Evolutionary conservation across 371 early-diverging fungal genomes (phyloP), one percentile per base, ranked within the genome.

Genomic region (Smittium culicis): DNA sequence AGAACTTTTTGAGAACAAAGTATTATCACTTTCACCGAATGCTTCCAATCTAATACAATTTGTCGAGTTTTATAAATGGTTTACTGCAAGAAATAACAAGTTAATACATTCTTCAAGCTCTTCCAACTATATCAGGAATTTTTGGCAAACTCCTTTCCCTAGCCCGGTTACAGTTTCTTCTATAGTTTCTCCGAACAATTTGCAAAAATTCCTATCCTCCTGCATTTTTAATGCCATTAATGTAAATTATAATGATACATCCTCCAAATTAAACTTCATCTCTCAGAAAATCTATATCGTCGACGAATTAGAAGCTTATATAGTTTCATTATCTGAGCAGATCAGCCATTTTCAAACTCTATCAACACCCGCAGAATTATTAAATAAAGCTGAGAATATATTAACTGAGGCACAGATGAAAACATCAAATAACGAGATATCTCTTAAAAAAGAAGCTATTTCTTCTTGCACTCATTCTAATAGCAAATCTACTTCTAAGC

Each of bases 301-400:
- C 70, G 35, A 27, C 3, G 58, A 34, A 0, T 64, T 75, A 8
- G 11, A 35, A 0, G 59, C 57, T 17, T 67, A 72, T 54, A 66
- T 65, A 30, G 27, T 16, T 1, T 14, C 33, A 3, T 29, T 62
- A 25, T 34, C 35, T 20, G 29, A 35, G 24, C 73, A 75, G 66
- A 35, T 76, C 32, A 66, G 28, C 33, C 35, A 76, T 54, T 76
- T 76, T 74, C 76, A 76, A 67, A 28, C 30, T 24, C 66, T 76
- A 35, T 70, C 74, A 34, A 71, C 76, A 34, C 76, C 76, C 11
- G 5, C 55, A 11, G 66, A 65, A 29, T 28, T 65, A 5, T 24
- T 35, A 5, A 65, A 65, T 35, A 65, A 65, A 27, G 66, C 66
- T 11, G 66, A 65, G 33, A 65, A 31, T 56, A 20, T 65, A 8